A percentile compares a stretch with the other conserved stretches of the same genome.
Evolutionary conservation across 495 filamentous ascomycete species (phyloP).

Genomic region (Rhizodiscina lignyota): DNA sequence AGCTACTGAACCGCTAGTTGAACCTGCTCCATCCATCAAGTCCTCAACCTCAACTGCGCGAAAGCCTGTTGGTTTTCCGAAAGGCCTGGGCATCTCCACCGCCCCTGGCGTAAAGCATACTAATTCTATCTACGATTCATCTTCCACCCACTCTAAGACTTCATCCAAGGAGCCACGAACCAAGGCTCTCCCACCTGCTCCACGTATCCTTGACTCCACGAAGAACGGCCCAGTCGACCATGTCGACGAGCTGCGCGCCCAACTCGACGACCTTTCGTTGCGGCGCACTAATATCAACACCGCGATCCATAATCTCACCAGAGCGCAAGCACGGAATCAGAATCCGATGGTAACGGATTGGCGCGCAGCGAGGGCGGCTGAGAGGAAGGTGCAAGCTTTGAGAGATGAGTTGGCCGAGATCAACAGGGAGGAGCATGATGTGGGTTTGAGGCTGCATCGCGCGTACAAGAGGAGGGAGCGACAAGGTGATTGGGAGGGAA

Average conservation of each 20-base stretch:
- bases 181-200: slow-evolving; percentile 41
- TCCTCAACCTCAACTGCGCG: too few species aligned
- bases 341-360: slow-evolving; percentile 40
- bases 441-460: slow-evolving; percentile 66
- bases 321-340: slow-evolving; percentile 25
- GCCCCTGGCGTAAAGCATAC: too few species aligned
- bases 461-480: slow-evolving; percentile 49
- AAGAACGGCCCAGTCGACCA: slow-evolving; percentile 25
- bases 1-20: background rate
- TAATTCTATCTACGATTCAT: too few species aligned
- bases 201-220: slow-evolving; percentile 37
- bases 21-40: background rate
- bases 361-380: slow-evolving; percentile 46
- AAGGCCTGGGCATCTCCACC: too few species aligned
- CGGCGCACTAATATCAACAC: slow-evolving; percentile 53
- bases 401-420: slow-evolving; percentile 63
- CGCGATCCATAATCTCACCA: slow-evolving; percentile 13
- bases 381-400: slow-evolving; percentile 53
- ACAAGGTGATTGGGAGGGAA: slow-evolving; percentile 47
- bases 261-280: slow-evolving; percentile 44
- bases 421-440: slow-evolving; percentile 65
- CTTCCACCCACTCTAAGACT: too few species aligned
- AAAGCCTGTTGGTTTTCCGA: too few species aligned
- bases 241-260: slow-evolving; percentile 48
- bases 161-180: too few species aligned